These are phyloP conservation scores for Diplodia intermedia DNA, from an alignment of 2,329 filamentous ascomycete species.

Conservation along the genomic window DNA sequence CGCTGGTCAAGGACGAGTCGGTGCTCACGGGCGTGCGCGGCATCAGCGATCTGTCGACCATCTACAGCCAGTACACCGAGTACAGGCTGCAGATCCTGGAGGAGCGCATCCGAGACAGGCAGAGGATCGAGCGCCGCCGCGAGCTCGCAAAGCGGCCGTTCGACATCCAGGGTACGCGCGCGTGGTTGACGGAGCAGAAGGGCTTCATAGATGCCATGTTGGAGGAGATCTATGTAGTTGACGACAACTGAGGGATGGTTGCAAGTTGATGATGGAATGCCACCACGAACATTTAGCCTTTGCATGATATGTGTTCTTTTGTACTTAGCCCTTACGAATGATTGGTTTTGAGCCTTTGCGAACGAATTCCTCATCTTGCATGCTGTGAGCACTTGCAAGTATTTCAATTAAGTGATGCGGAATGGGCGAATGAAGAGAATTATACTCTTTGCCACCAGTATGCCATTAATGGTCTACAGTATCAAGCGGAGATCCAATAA, in stretches of 20 bases:
- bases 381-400: too few relatives aligned
- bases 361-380: too few relatives aligned
- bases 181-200: slow-evolving; percentile 44
- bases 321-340: not conserved
- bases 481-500: too few relatives aligned
- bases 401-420: too few relatives aligned
- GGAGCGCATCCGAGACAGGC: slow-evolving; percentile 44
- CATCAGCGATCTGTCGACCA: slow-evolving; percentile 49
- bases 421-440: too few relatives aligned
- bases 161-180: slow-evolving; percentile 41
- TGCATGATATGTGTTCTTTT: not conserved
- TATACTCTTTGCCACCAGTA: too few relatives aligned
- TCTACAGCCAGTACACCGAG: slow-evolving; percentile 50
- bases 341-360: too few relatives aligned
- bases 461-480: too few relatives aligned
- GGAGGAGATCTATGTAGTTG: slow-evolving; percentile 5
- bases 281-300: too few relatives aligned
- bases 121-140: slow-evolving; percentile 38
- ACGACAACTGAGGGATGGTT: not conserved
- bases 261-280: not conserved
- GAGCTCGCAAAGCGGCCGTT: slow-evolving; percentile 31
- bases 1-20: slow-evolving; percentile 51
- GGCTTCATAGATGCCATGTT: slow-evolving; percentile 42
- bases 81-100: slow-evolving; percentile 51
- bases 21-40: slow-evolving; percentile 47